A percentile compares a stretch with the other conserved stretches of the same genome.
These are phyloP conservation scores for Lepidium africanum DNA, from an alignment of 345 rosid genomes.

Conservation along the genomic window DNA sequence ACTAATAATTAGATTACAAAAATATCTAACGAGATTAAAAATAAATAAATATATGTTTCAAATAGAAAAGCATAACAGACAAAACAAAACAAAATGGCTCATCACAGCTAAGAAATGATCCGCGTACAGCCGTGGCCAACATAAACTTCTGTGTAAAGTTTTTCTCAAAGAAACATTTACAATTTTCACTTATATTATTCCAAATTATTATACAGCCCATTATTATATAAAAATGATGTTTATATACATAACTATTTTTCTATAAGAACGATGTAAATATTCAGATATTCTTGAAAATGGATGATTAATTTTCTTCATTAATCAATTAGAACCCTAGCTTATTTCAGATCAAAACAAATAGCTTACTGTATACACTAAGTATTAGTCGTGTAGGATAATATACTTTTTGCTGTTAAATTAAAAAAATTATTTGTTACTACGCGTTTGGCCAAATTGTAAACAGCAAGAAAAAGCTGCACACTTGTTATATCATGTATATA, in stretches of 20 bases:
- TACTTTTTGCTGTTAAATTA: not conserved
- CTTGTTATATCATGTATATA: slow-evolving; percentile 6
- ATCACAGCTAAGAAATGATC: too few relatives aligned
- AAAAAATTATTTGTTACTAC: slow-evolving; percentile 8
- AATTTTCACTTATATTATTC: too few relatives aligned
- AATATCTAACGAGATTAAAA: not conserved
- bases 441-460: slow-evolving; percentile 24
- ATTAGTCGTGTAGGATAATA: slow-evolving; percentile 8
- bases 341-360: not conserved
- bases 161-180: too few relatives aligned
- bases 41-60: not conserved
- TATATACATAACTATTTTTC: not conserved
- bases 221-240: too few relatives aligned
- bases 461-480: slow-evolving; percentile 18
- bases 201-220: too few relatives aligned
- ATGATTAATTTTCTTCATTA: not conserved
- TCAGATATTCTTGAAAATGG: not conserved
- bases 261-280: not conserved
- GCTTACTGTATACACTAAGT: slow-evolving; percentile 4
- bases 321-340: not conserved
- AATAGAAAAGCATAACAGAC: too few relatives aligned
- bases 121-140: too few relatives aligned
- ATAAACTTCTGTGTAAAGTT: too few relatives aligned
- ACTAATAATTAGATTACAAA: not conserved
- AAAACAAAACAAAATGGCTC: too few relatives aligned